Conservation (phyloP, 176 grass and related monocot genomes). For the Lolium multiflorum region DNA sequence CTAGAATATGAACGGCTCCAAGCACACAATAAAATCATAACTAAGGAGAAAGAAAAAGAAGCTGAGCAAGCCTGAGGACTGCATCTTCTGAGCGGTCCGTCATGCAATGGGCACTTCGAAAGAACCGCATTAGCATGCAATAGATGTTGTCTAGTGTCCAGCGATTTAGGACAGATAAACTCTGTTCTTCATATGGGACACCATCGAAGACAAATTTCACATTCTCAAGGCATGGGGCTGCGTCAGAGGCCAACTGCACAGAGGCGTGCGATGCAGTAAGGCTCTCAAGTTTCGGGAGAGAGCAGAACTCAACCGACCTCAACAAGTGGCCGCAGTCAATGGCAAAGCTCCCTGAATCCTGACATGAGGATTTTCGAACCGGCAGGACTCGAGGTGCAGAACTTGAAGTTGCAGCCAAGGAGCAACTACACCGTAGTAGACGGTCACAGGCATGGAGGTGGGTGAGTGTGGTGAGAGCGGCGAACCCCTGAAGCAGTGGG, state of each 20-base stretch:
- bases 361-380: neutral
- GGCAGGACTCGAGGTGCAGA: constrained; percentile 33
- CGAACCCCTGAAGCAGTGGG: neutral
- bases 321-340: neutral
- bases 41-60: too few relatives aligned
- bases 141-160: neutral
- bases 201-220: neutral
- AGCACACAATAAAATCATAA: too few relatives aligned
- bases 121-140: neutral
- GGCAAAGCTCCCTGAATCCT: constrained; percentile 24
- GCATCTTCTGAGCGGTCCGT: neutral
- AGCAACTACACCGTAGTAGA: neutral
- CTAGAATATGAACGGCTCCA: too few relatives aligned
- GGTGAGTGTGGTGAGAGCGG: neutral
- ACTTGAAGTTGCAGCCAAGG: constrained; percentile 24
- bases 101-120: neutral
- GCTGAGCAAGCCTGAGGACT: too few relatives aligned
- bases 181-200: neutral
- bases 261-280: neutral
- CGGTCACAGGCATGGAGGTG: neutral
- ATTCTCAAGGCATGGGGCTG: neutral
- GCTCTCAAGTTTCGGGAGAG: constrained; percentile 31
- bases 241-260: neutral
- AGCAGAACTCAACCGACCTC: neutral
- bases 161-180: neutral